These are phyloP conservation scores for Maudiozyma pseudohumilis DNA, from an alignment of 805 yeast genomes.

Conservation along the genomic window DNA sequence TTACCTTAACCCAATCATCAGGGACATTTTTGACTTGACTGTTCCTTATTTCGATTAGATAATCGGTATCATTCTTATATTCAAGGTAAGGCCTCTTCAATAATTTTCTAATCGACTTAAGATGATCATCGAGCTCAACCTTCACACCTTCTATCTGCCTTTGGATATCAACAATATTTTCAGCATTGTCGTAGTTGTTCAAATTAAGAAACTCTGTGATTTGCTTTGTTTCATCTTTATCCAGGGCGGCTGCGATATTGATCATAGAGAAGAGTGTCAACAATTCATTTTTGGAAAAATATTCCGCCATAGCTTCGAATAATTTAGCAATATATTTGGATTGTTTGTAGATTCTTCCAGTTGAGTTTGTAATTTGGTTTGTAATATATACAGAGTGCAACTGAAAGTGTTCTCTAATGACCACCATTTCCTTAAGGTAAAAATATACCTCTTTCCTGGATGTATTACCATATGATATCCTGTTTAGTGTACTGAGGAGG, in stretches of 20 bases:
- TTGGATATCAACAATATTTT: slow-evolving; percentile 31
- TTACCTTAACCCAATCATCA: slow-evolving; percentile 63
- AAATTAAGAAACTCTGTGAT: slow-evolving; percentile 35
- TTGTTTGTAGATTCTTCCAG: slow-evolving; percentile 11
- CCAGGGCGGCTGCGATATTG: slow-evolving; percentile 42
- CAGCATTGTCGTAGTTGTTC: slow-evolving; percentile 31
- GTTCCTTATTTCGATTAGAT: slow-evolving; percentile 66
- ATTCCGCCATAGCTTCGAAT: slow-evolving; percentile 31
- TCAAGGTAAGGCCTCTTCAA: slow-evolving; percentile 49
- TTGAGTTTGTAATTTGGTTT: slow-evolving; percentile 15
- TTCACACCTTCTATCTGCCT: slow-evolving; percentile 37
- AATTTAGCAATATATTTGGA: slow-evolving; percentile 32
- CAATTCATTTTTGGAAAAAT: slow-evolving; percentile 28
- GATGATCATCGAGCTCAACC: slow-evolving; percentile 40
- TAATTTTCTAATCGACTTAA: slow-evolving; percentile 35
- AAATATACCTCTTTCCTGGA: slow-evolving; percentile 50
- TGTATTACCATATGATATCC: slow-evolving; percentile 50
- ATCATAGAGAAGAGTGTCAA: slow-evolving; percentile 39
- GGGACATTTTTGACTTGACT: slow-evolving; percentile 53
- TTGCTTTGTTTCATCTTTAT: slow-evolving; percentile 37
- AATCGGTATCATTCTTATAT: slow-evolving; percentile 57
- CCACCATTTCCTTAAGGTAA: slow-evolving; percentile 38
- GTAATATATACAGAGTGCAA: slow-evolving; percentile 23
- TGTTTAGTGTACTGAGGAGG: slow-evolving; percentile 45
- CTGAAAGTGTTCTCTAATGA: slow-evolving; percentile 29